These are phyloP conservation scores for Pleurotus tuber-regium DNA, from an alignment of 768 basidiomycete genomes.

Conservation along the genomic window DNA sequence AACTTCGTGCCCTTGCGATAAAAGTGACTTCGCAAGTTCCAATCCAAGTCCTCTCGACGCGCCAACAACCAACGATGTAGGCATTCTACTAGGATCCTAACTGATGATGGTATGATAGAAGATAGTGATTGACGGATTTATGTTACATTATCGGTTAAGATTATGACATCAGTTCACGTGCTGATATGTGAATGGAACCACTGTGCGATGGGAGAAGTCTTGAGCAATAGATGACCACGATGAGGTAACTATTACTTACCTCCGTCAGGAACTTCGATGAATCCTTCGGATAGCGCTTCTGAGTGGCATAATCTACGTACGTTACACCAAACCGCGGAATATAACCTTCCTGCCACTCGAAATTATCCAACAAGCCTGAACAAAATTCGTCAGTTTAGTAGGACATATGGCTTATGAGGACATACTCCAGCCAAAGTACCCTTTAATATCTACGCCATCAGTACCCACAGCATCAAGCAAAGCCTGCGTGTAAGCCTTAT, in stretches of 20 bases:
- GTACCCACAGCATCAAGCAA: slow-evolving; percentile 51
- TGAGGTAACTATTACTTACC: slow-evolving; percentile 18
- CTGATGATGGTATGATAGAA: background rate
- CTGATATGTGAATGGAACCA: slow-evolving; percentile 4
- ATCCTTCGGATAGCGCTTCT: slow-evolving; percentile 60
- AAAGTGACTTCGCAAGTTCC: slow-evolving; percentile 29
- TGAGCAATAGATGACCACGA: background rate
- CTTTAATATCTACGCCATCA: slow-evolving; percentile 56
- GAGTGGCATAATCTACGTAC: slow-evolving; percentile 65
- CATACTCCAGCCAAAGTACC: slow-evolving; percentile 70
- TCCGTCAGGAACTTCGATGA: slow-evolving; percentile 50
- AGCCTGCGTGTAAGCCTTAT: slow-evolving; percentile 49
- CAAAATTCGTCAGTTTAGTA: too few relatives aligned
- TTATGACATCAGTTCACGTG: slow-evolving; percentile 2
- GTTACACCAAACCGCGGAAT: slow-evolving; percentile 66
- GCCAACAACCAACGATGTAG: slow-evolving; percentile 36
- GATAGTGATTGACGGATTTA: background rate
- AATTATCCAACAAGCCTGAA: slow-evolving; percentile 63
- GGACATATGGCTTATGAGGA: slow-evolving; percentile 14
- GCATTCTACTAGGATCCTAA: slow-evolving; percentile 16
- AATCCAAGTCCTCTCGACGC: slow-evolving; percentile 44
- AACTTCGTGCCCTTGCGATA: slow-evolving; percentile 24
- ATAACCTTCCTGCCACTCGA: slow-evolving; percentile 74
- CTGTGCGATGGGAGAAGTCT: background rate
- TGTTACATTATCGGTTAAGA: background rate